A percentile compares a stretch with the other conserved stretches of the same genome.
phyloP scores from a whole-genome alignment of 306 rosid genomes.

The Trifolium subterraneum region DNA sequence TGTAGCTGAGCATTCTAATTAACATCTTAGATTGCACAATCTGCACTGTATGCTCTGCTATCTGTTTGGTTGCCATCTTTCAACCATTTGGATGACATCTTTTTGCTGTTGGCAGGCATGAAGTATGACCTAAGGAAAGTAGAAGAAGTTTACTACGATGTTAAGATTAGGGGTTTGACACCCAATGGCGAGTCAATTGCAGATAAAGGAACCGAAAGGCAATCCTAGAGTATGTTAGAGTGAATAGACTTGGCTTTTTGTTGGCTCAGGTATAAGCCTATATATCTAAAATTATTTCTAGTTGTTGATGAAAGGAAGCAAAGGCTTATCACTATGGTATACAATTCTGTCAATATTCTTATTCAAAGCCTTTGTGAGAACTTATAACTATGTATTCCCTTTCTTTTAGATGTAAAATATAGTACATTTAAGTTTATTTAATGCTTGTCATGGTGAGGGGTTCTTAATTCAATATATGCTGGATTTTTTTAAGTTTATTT shows the following conservation, averaged over 20 bases:
- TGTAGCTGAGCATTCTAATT: background rate
- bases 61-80: conserved; percentile 30
- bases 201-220: conserved; percentile 50
- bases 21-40: background rate
- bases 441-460: no score
- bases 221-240: conserved; percentile 29
- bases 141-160: conserved; percentile 93
- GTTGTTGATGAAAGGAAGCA: conserved; percentile 28
- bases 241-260: conserved; percentile 9
- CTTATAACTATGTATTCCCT: conserved; percentile 4
- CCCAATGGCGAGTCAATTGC: conserved; percentile 53
- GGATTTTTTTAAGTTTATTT: background rate
- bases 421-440: background rate
- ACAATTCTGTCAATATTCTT: background rate
- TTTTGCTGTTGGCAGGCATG: conserved; percentile 66
- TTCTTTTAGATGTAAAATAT: conserved; percentile 22
- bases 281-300: conserved; percentile 30
- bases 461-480: background rate
- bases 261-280: conserved; percentile 12
- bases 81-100: background rate
- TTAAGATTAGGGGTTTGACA: conserved; percentile 86
- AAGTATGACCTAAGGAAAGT: conserved; percentile 89
- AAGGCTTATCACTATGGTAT: background rate
- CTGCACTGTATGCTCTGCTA: conserved; percentile 1
- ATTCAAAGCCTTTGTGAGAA: conserved; percentile 18